Evolutionary conservation across 495 filamentous ascomycete genomes (phyloP).

Genomic region (Neurospora sp.): DNA sequence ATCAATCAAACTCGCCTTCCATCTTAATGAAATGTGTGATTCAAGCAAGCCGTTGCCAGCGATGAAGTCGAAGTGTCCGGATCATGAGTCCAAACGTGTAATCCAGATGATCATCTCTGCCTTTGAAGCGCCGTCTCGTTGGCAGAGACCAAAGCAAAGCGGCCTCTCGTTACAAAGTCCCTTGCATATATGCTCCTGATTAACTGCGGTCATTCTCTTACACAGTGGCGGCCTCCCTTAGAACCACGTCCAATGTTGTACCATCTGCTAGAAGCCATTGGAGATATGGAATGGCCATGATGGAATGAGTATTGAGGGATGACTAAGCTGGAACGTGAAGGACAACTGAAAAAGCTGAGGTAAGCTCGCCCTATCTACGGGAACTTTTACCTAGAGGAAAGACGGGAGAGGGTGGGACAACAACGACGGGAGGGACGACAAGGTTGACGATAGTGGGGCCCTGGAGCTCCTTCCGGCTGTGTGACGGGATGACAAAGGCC

Average conservation of each 20-base stretch:
- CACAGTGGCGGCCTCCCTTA: background rate
- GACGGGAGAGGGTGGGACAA: background rate
- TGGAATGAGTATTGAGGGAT: background rate
- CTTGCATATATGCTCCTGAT: background rate
- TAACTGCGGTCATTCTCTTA: background rate
- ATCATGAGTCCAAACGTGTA: background rate
- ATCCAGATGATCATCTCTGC: background rate
- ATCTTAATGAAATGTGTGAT: background rate
- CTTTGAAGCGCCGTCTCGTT: background rate
- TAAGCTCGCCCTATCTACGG: background rate
- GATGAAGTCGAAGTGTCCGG: background rate
- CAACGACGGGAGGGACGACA: background rate
- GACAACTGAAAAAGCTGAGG: background rate
- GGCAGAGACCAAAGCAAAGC: background rate
- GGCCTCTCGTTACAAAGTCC: background rate
- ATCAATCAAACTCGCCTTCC: background rate
- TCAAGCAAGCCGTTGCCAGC: background rate
- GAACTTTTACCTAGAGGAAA: background rate
- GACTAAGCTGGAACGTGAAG: background rate
- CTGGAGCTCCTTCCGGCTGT: background rate
- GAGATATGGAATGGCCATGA: background rate
- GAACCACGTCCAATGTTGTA: background rate
- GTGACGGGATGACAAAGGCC: background rate
- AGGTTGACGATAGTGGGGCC: background rate
- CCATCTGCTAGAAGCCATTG: background rate